Conservation (phyloP, 352 stramenopile species). For the Globisporangium okanoganense region DNA sequence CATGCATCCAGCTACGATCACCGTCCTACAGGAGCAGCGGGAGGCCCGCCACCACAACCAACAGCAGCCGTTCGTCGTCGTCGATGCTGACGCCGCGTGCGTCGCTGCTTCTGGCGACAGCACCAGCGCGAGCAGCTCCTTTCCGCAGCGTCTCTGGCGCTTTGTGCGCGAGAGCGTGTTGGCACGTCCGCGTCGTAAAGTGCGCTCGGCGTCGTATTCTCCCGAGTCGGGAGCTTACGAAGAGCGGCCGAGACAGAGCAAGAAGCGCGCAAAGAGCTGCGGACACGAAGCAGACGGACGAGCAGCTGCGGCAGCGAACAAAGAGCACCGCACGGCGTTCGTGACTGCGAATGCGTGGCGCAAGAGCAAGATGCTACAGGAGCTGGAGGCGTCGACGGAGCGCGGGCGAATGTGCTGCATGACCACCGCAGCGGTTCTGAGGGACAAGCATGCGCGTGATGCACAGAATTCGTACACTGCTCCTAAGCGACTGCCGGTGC, state of each 20-base stretch:
- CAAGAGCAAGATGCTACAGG: constrained; percentile 35
- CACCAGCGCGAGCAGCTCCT: neutral
- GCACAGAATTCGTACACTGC: constrained; percentile 5
- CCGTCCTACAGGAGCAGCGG: constrained; percentile 12
- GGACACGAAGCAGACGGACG: neutral
- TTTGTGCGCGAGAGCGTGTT: constrained; percentile 12
- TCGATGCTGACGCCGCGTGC: neutral
- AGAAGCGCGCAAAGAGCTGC: constrained; percentile 13
- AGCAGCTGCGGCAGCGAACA: neutral
- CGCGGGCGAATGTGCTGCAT: neutral
- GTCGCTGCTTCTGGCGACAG: neutral
- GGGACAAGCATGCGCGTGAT: neutral
- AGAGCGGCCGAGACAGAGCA: constrained; percentile 4
- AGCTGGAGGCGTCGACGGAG: constrained; percentile 28
- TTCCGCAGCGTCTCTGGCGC: constrained; percentile 14
- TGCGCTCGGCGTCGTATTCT: constrained; percentile 17
- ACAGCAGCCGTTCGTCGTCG: constrained; percentile 1
- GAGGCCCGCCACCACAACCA: neutral
- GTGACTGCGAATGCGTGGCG: constrained; percentile 27
- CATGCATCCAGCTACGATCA: constrained; percentile 7
- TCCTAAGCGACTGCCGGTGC: neutral
- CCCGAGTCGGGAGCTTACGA: neutral
- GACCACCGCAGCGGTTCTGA: constrained; percentile 10
- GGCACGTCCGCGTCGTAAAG: neutral
- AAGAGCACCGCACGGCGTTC: neutral